Conservation (phyloP, 139 green algal genomes). For the Zygnema cylindricum region DNA sequence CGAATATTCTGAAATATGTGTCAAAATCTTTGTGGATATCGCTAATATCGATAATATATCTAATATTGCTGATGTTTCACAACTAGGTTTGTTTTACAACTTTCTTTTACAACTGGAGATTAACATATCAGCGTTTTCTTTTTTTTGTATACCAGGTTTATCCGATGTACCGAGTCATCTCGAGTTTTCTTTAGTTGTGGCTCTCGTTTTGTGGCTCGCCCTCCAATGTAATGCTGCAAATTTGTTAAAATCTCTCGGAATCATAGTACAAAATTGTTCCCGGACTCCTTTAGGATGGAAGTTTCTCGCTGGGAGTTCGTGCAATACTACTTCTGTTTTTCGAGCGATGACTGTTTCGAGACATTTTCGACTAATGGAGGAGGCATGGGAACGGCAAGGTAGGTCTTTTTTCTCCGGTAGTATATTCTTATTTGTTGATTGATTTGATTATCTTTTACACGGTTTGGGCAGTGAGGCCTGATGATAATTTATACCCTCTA, state of each 20-base stretch:
- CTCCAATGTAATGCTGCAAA: background rate
- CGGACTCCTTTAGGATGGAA: background rate
- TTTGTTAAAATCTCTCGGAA: background rate
- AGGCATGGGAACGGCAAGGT: background rate
- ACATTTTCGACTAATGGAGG: background rate
- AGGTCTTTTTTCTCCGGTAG: background rate
- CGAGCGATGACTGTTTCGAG: background rate
- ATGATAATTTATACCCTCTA: background rate
- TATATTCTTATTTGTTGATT: background rate
- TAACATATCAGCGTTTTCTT: background rate
- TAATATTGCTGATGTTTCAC: background rate
- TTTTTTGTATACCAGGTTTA: background rate
- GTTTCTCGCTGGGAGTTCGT: background rate
- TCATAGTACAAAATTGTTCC: background rate
- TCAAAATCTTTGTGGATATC: background rate
- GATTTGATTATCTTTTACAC: background rate
- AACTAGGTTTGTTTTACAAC: background rate
- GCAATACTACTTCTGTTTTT: no score
- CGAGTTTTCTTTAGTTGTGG: background rate
- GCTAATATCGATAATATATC: background rate
- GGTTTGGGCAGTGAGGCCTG: background rate
- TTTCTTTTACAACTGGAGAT: no score
- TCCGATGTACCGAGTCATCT: background rate
- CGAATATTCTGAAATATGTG: background rate
- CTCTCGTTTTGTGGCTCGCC: background rate